phyloP scores from a whole-genome alignment of 1,139 yeast species.

The Candida pseudoviswanathii region DNA sequence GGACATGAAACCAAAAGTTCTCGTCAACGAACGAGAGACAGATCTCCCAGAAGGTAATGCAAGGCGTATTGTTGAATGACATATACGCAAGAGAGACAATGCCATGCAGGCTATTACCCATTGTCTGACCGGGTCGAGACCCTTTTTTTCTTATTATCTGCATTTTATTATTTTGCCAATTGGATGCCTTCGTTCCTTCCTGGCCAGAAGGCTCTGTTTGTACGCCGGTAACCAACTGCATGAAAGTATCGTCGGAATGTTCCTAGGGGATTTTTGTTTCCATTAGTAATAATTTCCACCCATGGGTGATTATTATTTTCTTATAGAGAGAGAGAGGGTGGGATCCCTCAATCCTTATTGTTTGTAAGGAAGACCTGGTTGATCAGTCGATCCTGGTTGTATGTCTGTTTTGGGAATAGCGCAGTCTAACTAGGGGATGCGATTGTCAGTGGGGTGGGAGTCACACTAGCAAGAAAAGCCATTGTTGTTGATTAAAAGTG shows the following conservation, averaged over 20 bases:
- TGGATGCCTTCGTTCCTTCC: background rate
- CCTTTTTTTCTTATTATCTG: background rate
- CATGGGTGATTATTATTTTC: background rate
- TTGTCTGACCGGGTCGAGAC: background rate
- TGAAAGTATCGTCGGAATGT: background rate
- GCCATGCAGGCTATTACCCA: background rate
- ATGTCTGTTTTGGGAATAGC: too few relatives aligned
- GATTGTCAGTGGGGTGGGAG: too few relatives aligned
- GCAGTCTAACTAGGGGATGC: too few relatives aligned
- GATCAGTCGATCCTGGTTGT: too few relatives aligned
- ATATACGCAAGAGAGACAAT: background rate
- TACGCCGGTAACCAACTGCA: background rate
- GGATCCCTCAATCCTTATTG: too few relatives aligned
- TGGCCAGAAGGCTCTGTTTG: background rate
- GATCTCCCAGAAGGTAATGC: constrained; percentile 6
- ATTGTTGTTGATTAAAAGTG: background rate
- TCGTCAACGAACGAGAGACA: constrained; percentile 1
- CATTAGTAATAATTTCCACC: background rate
- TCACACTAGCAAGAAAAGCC: background rate
- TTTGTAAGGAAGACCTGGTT: too few relatives aligned
- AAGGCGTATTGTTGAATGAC: background rate
- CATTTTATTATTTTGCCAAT: background rate
- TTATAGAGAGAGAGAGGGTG: background rate
- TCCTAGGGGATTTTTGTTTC: background rate
- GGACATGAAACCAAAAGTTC: constrained; percentile 4